Evolutionary conservation across 2,329 filamentous ascomycete genomes (phyloP), one percentile per base, ranked within the genome.

Genomic region (Daldinia sp.): DNA sequence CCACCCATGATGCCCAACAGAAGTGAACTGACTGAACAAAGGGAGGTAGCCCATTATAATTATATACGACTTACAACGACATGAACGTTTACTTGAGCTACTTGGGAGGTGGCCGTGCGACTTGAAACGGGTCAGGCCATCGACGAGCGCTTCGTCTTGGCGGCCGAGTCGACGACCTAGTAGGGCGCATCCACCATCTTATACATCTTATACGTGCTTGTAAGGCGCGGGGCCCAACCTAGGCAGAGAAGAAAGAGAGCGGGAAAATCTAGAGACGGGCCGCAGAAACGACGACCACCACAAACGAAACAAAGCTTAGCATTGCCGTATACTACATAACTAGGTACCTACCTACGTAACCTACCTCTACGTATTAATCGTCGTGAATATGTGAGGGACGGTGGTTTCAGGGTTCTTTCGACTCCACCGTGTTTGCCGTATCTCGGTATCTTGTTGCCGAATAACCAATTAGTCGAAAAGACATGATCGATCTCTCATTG

Each of bases 231-330:
- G 26, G 28, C 42, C 33, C 10, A 35, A 35, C 33, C 33, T 35
- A 35, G 33, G 7, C 10, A 35, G 7, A 33, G 30, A 35, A 35
- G 56, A 44, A 33, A 20, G 39, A 57, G 55, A 39, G 7, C 46
- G 58, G 35, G 28, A 42, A 50, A 37, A n/a, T 37, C 13, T 30
- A 51, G 20, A 63, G 59, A 35, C 46, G 35, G 68, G 68, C 20
- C 51, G 65, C 65, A 70, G 62, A 63, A 61, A 23, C 42, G 33
- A 63, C 6, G 62, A 46, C 68, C 68, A 39, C 56, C 56, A 10
- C n/a, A 68, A 70, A 66, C 65, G 63, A 69, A 71, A 70, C 65
- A 68, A 69, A 71, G 63, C 51, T 68, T 68, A 28, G 63, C 44
- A 39, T 54, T 30, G 28, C 56, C 23, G 13, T 28, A 58, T 57